These are phyloP conservation scores for Aspergillus viridinutans DNA, from an alignment of 2,329 filamentous ascomycete genomes.

Conservation along the genomic window DNA sequence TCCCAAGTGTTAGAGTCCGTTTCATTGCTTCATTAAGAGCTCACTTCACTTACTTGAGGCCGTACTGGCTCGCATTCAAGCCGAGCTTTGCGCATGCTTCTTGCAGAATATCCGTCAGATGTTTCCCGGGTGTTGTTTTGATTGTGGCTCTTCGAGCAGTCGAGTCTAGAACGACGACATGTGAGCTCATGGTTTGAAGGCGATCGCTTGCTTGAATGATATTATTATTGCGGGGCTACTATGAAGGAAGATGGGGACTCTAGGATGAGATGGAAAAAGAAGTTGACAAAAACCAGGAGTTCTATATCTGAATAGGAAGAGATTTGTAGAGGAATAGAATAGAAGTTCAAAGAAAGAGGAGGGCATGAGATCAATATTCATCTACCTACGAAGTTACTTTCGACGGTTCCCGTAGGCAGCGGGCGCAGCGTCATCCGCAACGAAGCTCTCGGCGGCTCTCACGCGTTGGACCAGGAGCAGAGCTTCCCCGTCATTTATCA, in stretches of 20 bases:
- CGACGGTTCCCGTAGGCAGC: slow-evolving; percentile 19
- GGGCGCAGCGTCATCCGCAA: slow-evolving; percentile 24
- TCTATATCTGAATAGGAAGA: neutral
- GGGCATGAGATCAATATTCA: neutral
- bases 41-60: slow-evolving; percentile 66
- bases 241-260: neutral
- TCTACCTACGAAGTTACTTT: neutral
- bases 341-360: slow-evolving; percentile 5
- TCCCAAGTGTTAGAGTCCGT: slow-evolving; percentile 9
- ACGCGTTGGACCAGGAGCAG: slow-evolving; percentile 14
- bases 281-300: neutral
- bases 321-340: slow-evolving; percentile 6
- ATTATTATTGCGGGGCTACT: slow-evolving; percentile 17
- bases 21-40: neutral
- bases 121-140: slow-evolving; percentile 77
- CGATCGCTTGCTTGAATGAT: slow-evolving; percentile 1
- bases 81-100: slow-evolving; percentile 84
- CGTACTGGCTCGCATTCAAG: slow-evolving; percentile 67
- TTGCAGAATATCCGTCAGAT: slow-evolving; percentile 77
- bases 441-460: slow-evolving; percentile 20
- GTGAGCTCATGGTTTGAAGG: slow-evolving; percentile 65
- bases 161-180: slow-evolving; percentile 82
- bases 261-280: neutral
- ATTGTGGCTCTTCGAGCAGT: slow-evolving; percentile 72
- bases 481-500: slow-evolving; percentile 27